Base-by-base conservation (phyloP, 163 green algal genomes). In the Chlorella variabilis region DNA sequence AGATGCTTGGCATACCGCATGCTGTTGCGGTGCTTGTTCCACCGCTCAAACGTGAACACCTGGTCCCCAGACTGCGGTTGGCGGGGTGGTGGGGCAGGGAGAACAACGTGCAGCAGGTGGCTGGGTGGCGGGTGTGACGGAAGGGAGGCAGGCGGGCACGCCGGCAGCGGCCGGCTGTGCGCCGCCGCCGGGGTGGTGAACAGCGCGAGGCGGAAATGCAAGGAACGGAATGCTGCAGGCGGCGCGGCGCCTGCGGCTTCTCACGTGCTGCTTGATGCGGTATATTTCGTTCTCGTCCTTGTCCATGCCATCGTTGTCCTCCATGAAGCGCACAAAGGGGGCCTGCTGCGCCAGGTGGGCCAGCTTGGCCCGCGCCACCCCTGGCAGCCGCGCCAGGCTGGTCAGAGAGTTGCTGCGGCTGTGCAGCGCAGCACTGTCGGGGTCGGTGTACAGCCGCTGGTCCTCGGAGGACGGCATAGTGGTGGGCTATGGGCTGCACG, bases 1-100 rank as follows among this genome's bases (percentile, higher is more conserved):
- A 96, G 48, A 77, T 96, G 92, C 45, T 91, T 86, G n/a, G 84
- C 58, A 70, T 96, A 96, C 45, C 92, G 86, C 21, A 70, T 71
- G 8, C 71, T 84, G 63, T 78, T 89, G 31, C 92, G 82, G 83
- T 96, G 92, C 59, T 75, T 74, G 48, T 74, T 76, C 81, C 85
- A 86, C 31, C 78, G 61, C 41, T 84, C 80, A 80, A 85, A 84
- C 3, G 84, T 89, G 49, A 84, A 86, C 49, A 83, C 77, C 38
- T 70, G 75, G 75, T 81, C 59, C 0, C 20, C 39, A 42, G 75
- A 15, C 75, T 81, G 75, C 29, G 13, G 27, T 34, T 4, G 25
- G 27, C 8, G 34, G 45, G 9, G 31, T 4, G 42, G 1, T n/a
- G 23, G 5, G 15, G 54, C 20, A 62, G 15, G 58, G 17, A 58